These are phyloP conservation scores for Penicillium parvum DNA, from an alignment of 495 filamentous ascomycete species.

Conservation along the genomic window DNA sequence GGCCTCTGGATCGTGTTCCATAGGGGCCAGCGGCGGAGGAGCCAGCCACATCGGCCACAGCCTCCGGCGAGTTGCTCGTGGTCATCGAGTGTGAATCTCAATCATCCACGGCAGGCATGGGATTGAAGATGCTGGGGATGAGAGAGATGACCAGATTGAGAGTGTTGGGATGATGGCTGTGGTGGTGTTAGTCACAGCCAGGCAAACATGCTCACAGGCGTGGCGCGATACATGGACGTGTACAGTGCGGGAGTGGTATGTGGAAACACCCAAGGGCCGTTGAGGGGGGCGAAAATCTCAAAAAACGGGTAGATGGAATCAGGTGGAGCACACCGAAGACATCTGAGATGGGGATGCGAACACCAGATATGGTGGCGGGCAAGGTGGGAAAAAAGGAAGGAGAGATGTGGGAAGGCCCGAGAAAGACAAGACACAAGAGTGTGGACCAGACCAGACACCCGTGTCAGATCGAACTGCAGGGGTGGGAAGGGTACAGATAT, in stretches of 20 bases:
- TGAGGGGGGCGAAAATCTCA: constrained; percentile 27
- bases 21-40: constrained; percentile 65
- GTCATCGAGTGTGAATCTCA: constrained; percentile 48
- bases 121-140: not conserved
- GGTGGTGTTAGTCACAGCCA: constrained; percentile 9
- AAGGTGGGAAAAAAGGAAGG: constrained; percentile 1
- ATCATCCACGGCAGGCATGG: constrained; percentile 30
- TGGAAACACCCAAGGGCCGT: constrained; percentile 14
- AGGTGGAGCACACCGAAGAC: not conserved
- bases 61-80: constrained; percentile 44
- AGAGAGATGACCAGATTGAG: not conserved
- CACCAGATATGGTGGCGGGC: not conserved
- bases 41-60: constrained; percentile 37
- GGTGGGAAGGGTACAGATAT: constrained; percentile 24
- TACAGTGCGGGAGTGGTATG: constrained; percentile 15
- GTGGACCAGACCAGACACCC: constrained; percentile 23
- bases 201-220: constrained; percentile 12
- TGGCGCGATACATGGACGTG: constrained; percentile 24
- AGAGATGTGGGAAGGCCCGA: constrained; percentile 1
- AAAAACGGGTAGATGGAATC: constrained; percentile 16
- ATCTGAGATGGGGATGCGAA: not conserved
- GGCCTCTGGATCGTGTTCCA: constrained; percentile 91
- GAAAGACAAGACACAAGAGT: constrained; percentile 13
- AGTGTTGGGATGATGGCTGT: constrained; percentile 8
- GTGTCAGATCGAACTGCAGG: constrained; percentile 32